Percentiles rank a stretch among this genome's conserved stretches.
phyloP scores from a whole-genome alignment of 2,329 filamentous ascomycete species.

The Aspergillus thermomutatus region DNA sequence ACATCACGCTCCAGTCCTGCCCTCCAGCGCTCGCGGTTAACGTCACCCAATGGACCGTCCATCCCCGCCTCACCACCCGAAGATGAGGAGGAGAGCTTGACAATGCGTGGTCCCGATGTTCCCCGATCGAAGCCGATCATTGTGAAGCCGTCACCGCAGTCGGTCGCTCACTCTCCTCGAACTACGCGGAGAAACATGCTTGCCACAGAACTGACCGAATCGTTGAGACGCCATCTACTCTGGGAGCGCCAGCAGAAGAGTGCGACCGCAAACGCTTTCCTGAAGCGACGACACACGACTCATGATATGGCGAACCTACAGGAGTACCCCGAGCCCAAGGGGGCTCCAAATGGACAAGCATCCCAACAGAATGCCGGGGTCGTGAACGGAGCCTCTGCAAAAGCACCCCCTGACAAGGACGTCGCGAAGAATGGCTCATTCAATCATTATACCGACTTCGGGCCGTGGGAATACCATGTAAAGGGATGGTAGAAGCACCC shows the following conservation, averaged over 20 bases:
- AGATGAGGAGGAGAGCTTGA: conserved; percentile 63
- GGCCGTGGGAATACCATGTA: conserved; percentile 78
- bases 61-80: conserved; percentile 57
- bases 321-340: conserved; percentile 67
- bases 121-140: conserved; percentile 79
- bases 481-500: conserved; percentile 68
- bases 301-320: conserved; percentile 86
- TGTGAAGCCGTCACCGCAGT: conserved; percentile 64
- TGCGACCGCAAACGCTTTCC: conserved; percentile 78
- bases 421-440: conserved; percentile 67
- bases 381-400: conserved; percentile 14
- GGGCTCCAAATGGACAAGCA: conserved; percentile 45
- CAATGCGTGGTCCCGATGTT: conserved; percentile 57
- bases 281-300: conserved; percentile 86
- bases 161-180: conserved; percentile 79
- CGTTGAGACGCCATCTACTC: conserved; percentile 82
- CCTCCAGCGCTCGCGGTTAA: conserved; percentile 55
- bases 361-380: conserved; percentile 20
- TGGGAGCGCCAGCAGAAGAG: conserved; percentile 97
- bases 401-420: conserved; percentile 54
- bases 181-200: conserved; percentile 96
- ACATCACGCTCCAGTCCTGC: conserved; percentile 46
- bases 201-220: conserved; percentile 88
- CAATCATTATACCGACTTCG: conserved; percentile 83
- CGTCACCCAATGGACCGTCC: conserved; percentile 65